Conservation (phyloP, 495 filamentous ascomycete species). For the Bacidia gigantensis region DNA sequence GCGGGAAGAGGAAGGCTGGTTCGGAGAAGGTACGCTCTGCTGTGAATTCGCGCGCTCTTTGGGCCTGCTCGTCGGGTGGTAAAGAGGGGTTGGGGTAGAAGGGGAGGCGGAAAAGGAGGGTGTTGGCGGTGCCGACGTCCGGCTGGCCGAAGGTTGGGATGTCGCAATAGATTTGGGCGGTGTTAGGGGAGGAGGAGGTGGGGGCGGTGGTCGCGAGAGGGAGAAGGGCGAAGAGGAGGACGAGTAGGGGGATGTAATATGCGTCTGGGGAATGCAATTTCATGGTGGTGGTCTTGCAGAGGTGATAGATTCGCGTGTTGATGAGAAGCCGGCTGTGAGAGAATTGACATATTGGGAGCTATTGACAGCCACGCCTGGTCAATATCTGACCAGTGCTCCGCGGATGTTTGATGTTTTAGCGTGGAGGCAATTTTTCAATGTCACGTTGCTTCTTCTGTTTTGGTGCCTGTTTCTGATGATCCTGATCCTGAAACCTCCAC, state of each 20-base stretch:
- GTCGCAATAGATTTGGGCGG: not conserved
- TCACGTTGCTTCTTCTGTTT: no score
- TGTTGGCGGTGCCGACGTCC: not conserved
- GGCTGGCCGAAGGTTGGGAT: not conserved
- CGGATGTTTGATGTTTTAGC: no score
- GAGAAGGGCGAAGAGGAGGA: not conserved
- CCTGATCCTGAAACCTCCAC: not conserved
- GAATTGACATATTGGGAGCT: no score
- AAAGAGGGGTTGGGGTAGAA: not conserved
- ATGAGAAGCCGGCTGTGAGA: no score
- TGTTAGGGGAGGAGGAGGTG: not conserved
- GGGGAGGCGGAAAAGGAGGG: not conserved
- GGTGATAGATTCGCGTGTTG: no score
- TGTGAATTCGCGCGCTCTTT: not conserved
- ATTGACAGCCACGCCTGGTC: no score
- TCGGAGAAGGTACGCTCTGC: not conserved
- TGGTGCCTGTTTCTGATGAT: not conserved
- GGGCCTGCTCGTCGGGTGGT: not conserved
- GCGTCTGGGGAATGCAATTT: no score
- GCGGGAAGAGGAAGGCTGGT: not conserved
- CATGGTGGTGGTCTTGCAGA: no score
- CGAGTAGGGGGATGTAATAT: not conserved
- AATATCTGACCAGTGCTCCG: no score
- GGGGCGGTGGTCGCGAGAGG: not conserved
- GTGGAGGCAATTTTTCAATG: no score